Conservation (phyloP, 805 yeast species). For the Kuraishia hungarica region DNA sequence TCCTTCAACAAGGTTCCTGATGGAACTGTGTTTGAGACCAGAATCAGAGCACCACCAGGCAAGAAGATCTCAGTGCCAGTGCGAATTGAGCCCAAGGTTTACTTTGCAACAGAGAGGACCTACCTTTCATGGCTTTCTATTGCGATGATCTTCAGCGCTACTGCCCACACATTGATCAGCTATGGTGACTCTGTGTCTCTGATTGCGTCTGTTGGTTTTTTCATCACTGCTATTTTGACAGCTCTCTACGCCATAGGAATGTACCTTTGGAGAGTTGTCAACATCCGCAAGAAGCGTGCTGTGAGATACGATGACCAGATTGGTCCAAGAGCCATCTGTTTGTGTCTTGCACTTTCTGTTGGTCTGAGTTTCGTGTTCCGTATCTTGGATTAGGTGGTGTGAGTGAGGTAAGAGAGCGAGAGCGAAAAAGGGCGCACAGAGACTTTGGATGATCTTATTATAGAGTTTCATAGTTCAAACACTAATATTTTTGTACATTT, state of each 20-base stretch:
- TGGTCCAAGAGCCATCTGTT: slow-evolving; percentile 83
- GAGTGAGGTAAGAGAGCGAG: neutral
- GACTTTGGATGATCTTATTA: too few species aligned
- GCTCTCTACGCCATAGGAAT: slow-evolving; percentile 62
- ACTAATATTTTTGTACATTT: too few species aligned
- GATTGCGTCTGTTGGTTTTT: slow-evolving; percentile 81
- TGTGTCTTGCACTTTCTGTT: slow-evolving; percentile 63
- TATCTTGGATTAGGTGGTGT: slow-evolving; percentile 19
- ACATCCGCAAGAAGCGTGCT: slow-evolving; percentile 76
- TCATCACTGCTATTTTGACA: slow-evolving; percentile 67
- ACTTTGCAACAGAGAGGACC: slow-evolving; percentile 96
- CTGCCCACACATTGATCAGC: slow-evolving; percentile 78
- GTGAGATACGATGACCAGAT: slow-evolving; percentile 77
- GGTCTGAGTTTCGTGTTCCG: slow-evolving; percentile 51
- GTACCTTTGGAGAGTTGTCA: slow-evolving; percentile 75
- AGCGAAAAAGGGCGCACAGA: neutral
- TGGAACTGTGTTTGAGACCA: slow-evolving; percentile 55
- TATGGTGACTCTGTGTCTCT: slow-evolving; percentile 74
- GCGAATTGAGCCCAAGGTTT: slow-evolving; percentile 97
- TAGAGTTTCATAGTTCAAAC: too few species aligned
- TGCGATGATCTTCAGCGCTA: slow-evolving; percentile 78
- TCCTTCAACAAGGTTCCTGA: slow-evolving; percentile 52
- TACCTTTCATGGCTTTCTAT: slow-evolving; percentile 90
- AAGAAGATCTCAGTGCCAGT: slow-evolving; percentile 88
- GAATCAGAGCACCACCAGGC: slow-evolving; percentile 74